Percentiles rank a stretch among this genome's conserved stretches.
These are phyloP conservation scores for Alternaria ventricosa DNA, from an alignment of 2,329 filamentous ascomycete species.

Conservation along the genomic window DNA sequence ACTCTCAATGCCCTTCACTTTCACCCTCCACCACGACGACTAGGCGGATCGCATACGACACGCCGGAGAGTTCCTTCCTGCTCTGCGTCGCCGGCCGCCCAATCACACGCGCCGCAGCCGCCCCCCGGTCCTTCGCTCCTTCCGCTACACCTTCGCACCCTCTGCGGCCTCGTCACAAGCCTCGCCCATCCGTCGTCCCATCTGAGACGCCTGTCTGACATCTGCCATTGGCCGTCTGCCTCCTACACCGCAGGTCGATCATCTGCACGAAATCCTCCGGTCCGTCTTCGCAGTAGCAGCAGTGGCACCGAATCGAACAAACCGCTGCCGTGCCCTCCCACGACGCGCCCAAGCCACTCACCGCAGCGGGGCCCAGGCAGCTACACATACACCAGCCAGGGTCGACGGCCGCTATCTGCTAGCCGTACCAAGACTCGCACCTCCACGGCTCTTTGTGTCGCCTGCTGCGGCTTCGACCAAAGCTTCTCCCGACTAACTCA, in stretches of 20 bases:
- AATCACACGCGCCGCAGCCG: conserved; percentile 38
- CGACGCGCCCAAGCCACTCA: conserved; percentile 20
- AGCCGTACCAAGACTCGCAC: conserved; percentile 24
- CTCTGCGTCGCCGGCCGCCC: conserved; percentile 21
- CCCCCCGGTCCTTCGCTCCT: conserved; percentile 18
- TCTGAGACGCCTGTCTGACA: conserved; percentile 47
- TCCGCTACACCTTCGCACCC: conserved; percentile 11
- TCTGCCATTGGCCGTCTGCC: conserved; percentile 43
- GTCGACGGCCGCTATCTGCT: conserved; percentile 25
- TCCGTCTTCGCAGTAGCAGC: conserved; percentile 34
- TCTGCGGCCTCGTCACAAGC: conserved; percentile 44
- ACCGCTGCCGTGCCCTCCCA: conserved; percentile 10
- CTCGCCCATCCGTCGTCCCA: conserved; percentile 37
- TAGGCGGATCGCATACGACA: not conserved
- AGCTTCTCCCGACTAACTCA: conserved; percentile 18
- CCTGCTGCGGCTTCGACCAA: conserved; percentile 46
- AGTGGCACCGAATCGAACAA: conserved; percentile 10
- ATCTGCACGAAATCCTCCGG: conserved; percentile 61
- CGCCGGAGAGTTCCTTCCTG: conserved; percentile 9
- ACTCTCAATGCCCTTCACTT: not conserved
- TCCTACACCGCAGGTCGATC: conserved; percentile 50
- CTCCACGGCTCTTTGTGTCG: conserved; percentile 35
- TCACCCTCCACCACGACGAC: conserved; percentile 8
- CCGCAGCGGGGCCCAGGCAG: conserved; percentile 15
- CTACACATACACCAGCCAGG: conserved; percentile 3